These are phyloP conservation scores for Peronosclerospora sorghi DNA, from an alignment of 352 stramenopile species.

Conservation along the genomic window DNA sequence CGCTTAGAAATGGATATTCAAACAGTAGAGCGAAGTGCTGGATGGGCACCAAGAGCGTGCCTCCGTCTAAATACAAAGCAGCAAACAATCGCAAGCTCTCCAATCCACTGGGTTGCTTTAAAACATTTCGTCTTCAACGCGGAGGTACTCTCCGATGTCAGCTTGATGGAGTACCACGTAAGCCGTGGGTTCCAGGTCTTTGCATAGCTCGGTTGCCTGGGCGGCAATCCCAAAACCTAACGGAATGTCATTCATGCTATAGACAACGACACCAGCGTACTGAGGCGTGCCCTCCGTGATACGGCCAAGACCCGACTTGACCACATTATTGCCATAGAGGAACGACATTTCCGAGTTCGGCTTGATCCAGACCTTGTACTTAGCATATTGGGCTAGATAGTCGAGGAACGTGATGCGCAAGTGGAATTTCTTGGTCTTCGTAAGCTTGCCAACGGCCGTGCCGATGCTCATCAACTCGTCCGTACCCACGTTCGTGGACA, in stretches of 20 bases:
- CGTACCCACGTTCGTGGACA: constrained; percentile 89
- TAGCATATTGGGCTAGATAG: constrained; percentile 96
- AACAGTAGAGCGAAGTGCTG: too few relatives aligned
- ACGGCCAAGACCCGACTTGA: constrained; percentile 94
- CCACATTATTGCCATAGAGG: constrained; percentile 98
- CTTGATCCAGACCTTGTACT: constrained; percentile 99
- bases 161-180: constrained; percentile 98
- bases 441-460: constrained; percentile 98
- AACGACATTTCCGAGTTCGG: constrained; percentile 99
- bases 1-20: too few relatives aligned
- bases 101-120: constrained; percentile 32
- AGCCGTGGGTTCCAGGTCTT: constrained; percentile 92
- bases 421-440: constrained; percentile 97
- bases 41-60: too few relatives aligned
- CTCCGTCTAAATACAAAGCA: constrained; percentile 5
- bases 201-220: constrained; percentile 91
- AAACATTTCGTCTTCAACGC: constrained; percentile 97
- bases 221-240: constrained; percentile 97
- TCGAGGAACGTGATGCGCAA: constrained; percentile 98
- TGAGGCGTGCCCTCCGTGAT: constrained; percentile 97
- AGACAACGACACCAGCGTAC: constrained; percentile 97
- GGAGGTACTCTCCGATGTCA: constrained; percentile 98
- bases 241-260: constrained; percentile 97
- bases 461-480: constrained; percentile 94
- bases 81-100: background rate